Base-by-base conservation (phyloP, 805 yeast genomes). In the Spathaspora passalidarum region DNA sequence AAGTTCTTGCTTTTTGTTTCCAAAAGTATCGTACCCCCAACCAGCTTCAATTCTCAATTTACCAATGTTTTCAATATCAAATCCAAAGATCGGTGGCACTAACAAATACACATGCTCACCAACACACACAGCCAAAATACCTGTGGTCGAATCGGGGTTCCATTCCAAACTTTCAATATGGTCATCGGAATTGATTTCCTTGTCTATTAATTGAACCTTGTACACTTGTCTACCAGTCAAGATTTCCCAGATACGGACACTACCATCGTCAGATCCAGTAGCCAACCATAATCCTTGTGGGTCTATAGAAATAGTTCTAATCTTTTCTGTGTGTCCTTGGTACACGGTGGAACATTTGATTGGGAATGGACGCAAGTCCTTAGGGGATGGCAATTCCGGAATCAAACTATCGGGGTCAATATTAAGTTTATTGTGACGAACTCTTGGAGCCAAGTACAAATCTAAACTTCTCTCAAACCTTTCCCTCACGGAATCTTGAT, bases 221-320 rank as follows among this genome's bases (percentile, higher is more conserved):
- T 80, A 88, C 43, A 92, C 88, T 72, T 92, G 95, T 68, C 99
- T 83, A 40, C 99, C 99, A 4, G 97, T 88, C 49, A 90, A 70
- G 16, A 90, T 84, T 70, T 94, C 99, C 98, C 99, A 94, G n/a
- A 94, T 78, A 56, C 97, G 79, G 5, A 94, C 91, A 14, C 91
- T 79, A 45, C 98, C 98, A 63, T 94, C 99, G 63, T 94, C 98
- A 14, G 96, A 87, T 48, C 97, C 99, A 3, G 99, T 94, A 17
- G 99, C 99, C 46, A 94, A 73, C 94, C 96, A 94, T 56, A 86
- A 75, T 4, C 99, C 99, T 25, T 82, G 75, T 42, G 96, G 96
- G 62, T 92, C 96, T 40, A 92, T 78, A 7, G 91, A 80, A 22
- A 94, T 60, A 2, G 92, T 76, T 64, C 99, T 83, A 42, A 94